Evolutionary conservation across 768 basidiomycete genomes (phyloP), one percentile per base, ranked within the genome.

Genomic region (Agaricus blazei): DNA sequence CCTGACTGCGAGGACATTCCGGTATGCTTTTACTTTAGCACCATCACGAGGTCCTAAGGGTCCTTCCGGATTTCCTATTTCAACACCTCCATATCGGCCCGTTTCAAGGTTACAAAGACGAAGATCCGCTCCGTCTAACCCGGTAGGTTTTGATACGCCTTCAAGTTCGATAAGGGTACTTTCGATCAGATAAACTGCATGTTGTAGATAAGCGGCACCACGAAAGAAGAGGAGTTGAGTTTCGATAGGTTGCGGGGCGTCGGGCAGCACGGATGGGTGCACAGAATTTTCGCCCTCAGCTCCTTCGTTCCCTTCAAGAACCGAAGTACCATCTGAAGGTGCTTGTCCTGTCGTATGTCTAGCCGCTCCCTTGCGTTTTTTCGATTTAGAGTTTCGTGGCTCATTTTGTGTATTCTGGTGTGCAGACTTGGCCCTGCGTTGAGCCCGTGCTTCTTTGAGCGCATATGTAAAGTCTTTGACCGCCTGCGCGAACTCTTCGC

Each of bases 231-330:
- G 70, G 24, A 90, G 72, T 63, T 94, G 93, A 0, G 84, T 85
- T 64, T 95, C 93, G 53, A 94, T 83, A 37, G 93, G 90, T 55
- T 93, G 89, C 0, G 93, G 92, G 9, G 90, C 87, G 59, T 87
- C 84, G 4, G 88, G 85, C 3, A 83, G 77, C 31, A 83, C 79
- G 5, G 89, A 90, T 3, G 87, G 84, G 64, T 90, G 90, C n/a
- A 85, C 66, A 15, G 77, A 67, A 0, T 73, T 71, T 49, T 82
- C 85, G 12, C 75, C 77, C 51, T 83, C 81, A n/a, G 65, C 60
- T n/a, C 68, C 77, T 19, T 85, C 82, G 11, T 64, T 68, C 49
- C 73, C 68, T 31, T 82, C 82, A 58, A 74, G 61, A 0, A 72
- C 72, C 58, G 82, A 79, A 0, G 85, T 88, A 4, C 89, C 88